Percentiles rank a stretch among this genome's conserved stretches.
These are phyloP conservation scores for Exophiala sideris DNA, from an alignment of 2,329 filamentous ascomycete genomes.

Conservation along the genomic window DNA sequence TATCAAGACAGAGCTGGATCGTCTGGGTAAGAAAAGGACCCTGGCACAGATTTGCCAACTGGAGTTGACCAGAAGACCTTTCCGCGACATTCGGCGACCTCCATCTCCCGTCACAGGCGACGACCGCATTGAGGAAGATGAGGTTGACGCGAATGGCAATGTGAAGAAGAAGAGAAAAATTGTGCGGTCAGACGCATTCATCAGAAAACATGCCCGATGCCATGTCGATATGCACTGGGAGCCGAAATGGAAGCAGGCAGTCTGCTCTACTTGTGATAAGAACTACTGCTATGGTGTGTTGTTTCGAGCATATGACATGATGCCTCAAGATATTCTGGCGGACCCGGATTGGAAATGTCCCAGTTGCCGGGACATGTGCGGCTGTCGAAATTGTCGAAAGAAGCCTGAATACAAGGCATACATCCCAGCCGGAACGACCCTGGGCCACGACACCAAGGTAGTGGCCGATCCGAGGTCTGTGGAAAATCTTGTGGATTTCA, in stretches of 20 bases:
- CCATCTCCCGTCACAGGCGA: constrained; percentile 34
- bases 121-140: constrained; percentile 40
- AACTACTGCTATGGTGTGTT: constrained; percentile 92
- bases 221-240: constrained; percentile 82
- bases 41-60: constrained; percentile 93
- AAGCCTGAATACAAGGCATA: constrained; percentile 70
- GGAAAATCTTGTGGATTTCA: constrained; percentile 86
- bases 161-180: constrained; percentile 61
- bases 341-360: constrained; percentile 83
- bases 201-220: constrained; percentile 57
- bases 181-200: constrained; percentile 54
- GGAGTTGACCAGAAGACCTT: constrained; percentile 74
- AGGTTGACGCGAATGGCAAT: constrained; percentile 62
- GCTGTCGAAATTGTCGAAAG: constrained; percentile 74
- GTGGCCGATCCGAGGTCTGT: constrained; percentile 89
- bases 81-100: constrained; percentile 72
- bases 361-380: constrained; percentile 80
- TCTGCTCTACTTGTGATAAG: constrained; percentile 71
- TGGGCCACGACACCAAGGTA: constrained; percentile 86
- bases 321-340: constrained; percentile 79
- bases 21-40: constrained; percentile 65
- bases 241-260: constrained; percentile 77
- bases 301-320: constrained; percentile 85
- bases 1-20: constrained; percentile 66
- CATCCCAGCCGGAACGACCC: constrained; percentile 77